phyloP scores from a whole-genome alignment of 2,329 filamentous ascomycete species.

The Sporothrix curviconia region DNA sequence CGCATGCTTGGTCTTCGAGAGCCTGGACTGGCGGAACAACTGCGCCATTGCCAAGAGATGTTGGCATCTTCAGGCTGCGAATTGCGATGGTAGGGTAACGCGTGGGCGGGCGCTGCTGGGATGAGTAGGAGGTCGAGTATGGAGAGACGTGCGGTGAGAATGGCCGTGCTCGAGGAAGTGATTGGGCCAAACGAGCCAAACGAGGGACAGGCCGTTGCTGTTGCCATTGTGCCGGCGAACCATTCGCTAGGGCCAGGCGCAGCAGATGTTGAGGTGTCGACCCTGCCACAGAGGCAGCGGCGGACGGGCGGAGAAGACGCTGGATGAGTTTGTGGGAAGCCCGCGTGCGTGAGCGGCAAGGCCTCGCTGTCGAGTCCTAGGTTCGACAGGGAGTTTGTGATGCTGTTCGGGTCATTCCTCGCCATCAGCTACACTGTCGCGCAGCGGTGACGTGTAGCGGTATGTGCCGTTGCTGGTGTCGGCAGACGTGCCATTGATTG shows the following conservation, averaged over 20 bases:
- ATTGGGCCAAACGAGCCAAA: conserved; percentile 8
- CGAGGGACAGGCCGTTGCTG: background rate
- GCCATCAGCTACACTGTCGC: conserved; percentile 1
- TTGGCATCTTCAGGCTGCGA: conserved; percentile 10
- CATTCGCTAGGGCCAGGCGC: background rate
- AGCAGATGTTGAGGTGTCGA: conserved; percentile 2
- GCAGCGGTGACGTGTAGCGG: conserved; percentile 29
- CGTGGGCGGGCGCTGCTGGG: conserved; percentile 9
- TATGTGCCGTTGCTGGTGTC: conserved; percentile 40
- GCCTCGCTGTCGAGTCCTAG: conserved; percentile 13
- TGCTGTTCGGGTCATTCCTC: background rate
- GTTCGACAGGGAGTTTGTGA: background rate
- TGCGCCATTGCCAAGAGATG: background rate
- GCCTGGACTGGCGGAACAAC: conserved; percentile 5
- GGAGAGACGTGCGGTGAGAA: conserved; percentile 39
- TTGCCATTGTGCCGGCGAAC: background rate
- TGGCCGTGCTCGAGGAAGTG: conserved; percentile 38
- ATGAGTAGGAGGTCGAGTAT: conserved; percentile 21
- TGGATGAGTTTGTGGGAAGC: background rate
- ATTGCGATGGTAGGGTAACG: conserved; percentile 6
- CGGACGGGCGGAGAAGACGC: conserved; percentile 2
- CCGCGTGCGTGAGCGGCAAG: background rate
- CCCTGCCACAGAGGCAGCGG: conserved; percentile 3
- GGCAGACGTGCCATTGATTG: conserved; percentile 29
- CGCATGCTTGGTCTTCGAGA: background rate